A percentile compares a stretch with the other conserved stretches of the same genome.
phyloP scores from a whole-genome alignment of 768 basidiomycete genomes.

The Lactifluus hygrophoroides region DNA sequence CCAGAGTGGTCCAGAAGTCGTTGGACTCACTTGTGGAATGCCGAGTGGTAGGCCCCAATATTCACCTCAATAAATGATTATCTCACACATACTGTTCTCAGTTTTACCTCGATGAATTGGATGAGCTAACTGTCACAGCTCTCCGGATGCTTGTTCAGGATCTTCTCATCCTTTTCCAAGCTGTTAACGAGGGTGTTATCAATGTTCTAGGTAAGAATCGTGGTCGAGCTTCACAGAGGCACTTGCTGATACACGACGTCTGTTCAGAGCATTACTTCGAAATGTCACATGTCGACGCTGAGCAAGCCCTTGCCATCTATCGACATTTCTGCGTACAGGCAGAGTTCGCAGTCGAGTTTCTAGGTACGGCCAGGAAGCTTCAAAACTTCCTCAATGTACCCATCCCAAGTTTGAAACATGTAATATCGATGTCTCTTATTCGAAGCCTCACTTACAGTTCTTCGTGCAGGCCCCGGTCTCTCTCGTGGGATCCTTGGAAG shows the following conservation, averaged over 20 bases:
- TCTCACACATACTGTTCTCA: constrained; percentile 26
- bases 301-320: constrained; percentile 78
- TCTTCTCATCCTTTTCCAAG: constrained; percentile 89
- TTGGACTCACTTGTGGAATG: constrained; percentile 84
- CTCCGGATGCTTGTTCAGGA: constrained; percentile 94
- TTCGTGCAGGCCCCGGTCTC: constrained; percentile 77
- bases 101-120: constrained; percentile 93
- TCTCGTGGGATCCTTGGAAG: constrained; percentile 86
- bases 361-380: constrained; percentile 86
- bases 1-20: constrained; percentile 82
- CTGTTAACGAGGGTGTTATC: constrained; percentile 90
- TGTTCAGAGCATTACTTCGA: constrained; percentile 87
- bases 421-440: constrained; percentile 28
- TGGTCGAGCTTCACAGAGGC: constrained; percentile 28
- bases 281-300: constrained; percentile 92
- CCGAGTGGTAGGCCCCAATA: constrained; percentile 55
- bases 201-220: constrained; percentile 58
- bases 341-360: constrained; percentile 85
- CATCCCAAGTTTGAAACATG: constrained; percentile 90
- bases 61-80: neutral
- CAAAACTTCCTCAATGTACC: constrained; percentile 90
- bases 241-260: neutral
- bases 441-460: neutral
- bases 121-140: constrained; percentile 82
- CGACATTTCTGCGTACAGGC: constrained; percentile 93